Conservation (phyloP, 805 yeast genomes). For the Yarrowia porcina region DNA sequence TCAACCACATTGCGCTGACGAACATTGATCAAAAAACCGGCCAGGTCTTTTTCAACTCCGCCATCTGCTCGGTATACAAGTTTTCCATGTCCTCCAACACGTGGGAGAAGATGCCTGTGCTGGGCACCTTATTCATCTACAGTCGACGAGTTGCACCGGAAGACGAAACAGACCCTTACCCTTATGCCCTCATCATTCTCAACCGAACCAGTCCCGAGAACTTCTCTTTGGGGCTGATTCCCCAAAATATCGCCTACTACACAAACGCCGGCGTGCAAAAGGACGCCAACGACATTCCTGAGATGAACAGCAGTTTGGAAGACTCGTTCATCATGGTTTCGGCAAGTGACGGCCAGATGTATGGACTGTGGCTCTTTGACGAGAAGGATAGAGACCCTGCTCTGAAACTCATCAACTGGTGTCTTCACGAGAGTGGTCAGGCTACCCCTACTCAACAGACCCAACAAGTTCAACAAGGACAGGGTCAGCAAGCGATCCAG, state of each 20-base stretch:
- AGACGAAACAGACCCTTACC: constrained; percentile 32
- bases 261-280: not conserved
- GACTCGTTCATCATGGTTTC: constrained; percentile 40
- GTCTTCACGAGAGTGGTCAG: constrained; percentile 31
- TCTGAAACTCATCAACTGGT: constrained; percentile 35
- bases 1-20: constrained; percentile 38
- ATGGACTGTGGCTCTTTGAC: constrained; percentile 42
- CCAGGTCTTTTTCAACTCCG: constrained; percentile 39
- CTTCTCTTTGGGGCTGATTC: constrained; percentile 39
- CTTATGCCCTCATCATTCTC: constrained; percentile 41
- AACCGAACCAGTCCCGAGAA: constrained; percentile 38
- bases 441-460: not conserved
- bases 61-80: constrained; percentile 43
- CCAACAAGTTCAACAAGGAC: not conserved
- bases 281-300: constrained; percentile 29
- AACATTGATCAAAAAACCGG: constrained; percentile 40
- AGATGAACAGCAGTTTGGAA: constrained; percentile 38
- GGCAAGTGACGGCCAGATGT: constrained; percentile 37
- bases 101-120: constrained; percentile 42
- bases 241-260: constrained; percentile 30
- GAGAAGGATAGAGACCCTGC: constrained; percentile 37
- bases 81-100: constrained; percentile 36
- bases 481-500: not conserved
- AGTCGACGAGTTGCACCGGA: constrained; percentile 33
- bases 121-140: constrained; percentile 43